phyloP scores from a whole-genome alignment of 805 yeast species.

The Debaryomyces hansenii region DNA sequence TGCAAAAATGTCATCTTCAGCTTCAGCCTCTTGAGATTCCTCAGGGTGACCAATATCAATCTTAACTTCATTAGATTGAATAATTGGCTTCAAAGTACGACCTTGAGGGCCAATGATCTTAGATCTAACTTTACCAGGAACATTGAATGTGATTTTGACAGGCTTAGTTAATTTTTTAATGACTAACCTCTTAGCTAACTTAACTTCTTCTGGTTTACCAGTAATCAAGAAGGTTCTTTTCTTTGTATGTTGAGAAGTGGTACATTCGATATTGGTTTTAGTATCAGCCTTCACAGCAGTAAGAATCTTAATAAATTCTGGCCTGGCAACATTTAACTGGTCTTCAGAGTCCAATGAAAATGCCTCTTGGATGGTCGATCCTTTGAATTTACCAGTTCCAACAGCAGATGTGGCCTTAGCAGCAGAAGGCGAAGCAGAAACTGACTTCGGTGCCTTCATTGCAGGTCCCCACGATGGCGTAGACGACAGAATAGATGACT shows the following conservation, averaged over 20 bases:
- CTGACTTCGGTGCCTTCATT: constrained; percentile 21
- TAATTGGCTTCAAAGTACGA: constrained; percentile 73
- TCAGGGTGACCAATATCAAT: constrained; percentile 61
- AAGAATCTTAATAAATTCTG: constrained; percentile 69
- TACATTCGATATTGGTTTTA: constrained; percentile 75
- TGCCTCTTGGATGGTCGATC: constrained; percentile 72
- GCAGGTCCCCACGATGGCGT: constrained; percentile 44
- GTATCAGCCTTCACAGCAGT: constrained; percentile 58
- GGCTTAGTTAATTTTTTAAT: constrained; percentile 78
- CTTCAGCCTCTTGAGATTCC: constrained; percentile 29
- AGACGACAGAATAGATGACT: constrained; percentile 20
- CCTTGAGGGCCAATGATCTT: constrained; percentile 88
- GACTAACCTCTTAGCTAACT: constrained; percentile 71
- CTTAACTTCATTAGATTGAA: constrained; percentile 63
- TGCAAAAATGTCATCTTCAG: constrained; percentile 61
- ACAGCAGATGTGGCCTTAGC: constrained; percentile 17
- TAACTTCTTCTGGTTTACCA: constrained; percentile 69
- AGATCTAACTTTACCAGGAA: constrained; percentile 78
- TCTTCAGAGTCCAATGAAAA: constrained; percentile 71
- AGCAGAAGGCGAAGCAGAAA: constrained; percentile 14
- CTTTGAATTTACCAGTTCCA: constrained; percentile 36
- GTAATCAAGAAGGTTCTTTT: constrained; percentile 80
- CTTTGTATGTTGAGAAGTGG: constrained; percentile 70
- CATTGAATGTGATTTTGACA: constrained; percentile 53
- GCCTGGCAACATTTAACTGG: constrained; percentile 60